Percentiles rank a stretch among this genome's conserved stretches.
These are phyloP conservation scores for Cucurbita argyrosperma DNA, from an alignment of 306 rosid genomes.

Conservation along the genomic window DNA sequence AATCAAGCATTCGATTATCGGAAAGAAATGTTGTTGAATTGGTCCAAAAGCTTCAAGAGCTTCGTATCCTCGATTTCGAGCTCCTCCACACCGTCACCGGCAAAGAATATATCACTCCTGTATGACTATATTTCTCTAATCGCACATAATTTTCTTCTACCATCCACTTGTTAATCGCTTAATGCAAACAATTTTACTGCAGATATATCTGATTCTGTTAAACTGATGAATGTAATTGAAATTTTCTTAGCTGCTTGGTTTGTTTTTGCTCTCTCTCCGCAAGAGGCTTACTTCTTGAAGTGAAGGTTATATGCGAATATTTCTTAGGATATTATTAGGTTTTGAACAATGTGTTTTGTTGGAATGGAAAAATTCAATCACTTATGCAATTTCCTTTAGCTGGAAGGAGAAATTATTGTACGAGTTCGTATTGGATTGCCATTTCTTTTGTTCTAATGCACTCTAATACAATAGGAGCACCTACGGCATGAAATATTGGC, in stretches of 20 bases:
- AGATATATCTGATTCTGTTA: neutral
- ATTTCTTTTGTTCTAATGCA: neutral
- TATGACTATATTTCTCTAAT: constrained; percentile 16
- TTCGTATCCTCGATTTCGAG: constrained; percentile 81
- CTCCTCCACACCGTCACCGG: constrained; percentile 92
- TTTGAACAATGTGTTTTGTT: neutral
- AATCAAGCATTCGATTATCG: constrained; percentile 82
- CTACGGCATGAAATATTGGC: constrained; percentile 58
- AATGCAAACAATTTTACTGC: neutral
- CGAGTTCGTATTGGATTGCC: neutral
- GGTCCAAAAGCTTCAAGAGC: constrained; percentile 85
- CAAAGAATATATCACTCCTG: constrained; percentile 95
- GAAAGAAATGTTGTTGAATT: constrained; percentile 96
- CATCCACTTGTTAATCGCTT: neutral
- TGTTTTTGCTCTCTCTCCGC: neutral
- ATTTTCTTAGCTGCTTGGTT: neutral
- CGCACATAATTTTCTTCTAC: neutral
- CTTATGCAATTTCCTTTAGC: neutral
- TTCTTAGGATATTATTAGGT: neutral
- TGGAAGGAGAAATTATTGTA: neutral
- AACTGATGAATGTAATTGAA: neutral
- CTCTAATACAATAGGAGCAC: constrained; percentile 45
- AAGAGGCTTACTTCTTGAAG: neutral
- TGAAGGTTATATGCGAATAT: neutral
- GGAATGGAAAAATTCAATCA: neutral